Evolutionary conservation across 2,329 filamentous ascomycete species (phyloP), one percentile per base, ranked within the genome.

Genomic region (Emmonsiellopsis sp.): DNA sequence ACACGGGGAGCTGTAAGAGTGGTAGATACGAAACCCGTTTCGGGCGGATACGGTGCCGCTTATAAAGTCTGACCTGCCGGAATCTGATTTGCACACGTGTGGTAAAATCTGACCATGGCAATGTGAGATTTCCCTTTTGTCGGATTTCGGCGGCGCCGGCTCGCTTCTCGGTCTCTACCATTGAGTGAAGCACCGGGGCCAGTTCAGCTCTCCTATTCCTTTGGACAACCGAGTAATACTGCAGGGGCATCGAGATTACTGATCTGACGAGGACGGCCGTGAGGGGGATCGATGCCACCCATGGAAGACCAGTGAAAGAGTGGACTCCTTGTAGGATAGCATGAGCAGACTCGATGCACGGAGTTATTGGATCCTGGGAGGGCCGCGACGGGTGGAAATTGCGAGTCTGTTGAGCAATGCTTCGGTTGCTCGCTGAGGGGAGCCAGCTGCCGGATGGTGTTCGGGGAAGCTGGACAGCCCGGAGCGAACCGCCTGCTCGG

Each of bases 201-300:
- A 61, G 35, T 70, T 69, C 38, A 68, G 62, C 61, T 73, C 74
- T 57, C 72, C 73, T 51, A 59, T 61, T 62, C 67, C 56, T 59
- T 67, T 55, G 65, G 63, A 52, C 64, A 58, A 60, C 75, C 67
- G 54, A 69, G 58, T 72, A 76, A 42, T 76, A 63, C 41, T 76
- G 64, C 9, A 79, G 54, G 2, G 78, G 77, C 8, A 78, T 65
- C 42, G 76, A 71, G 50, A 81, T 63, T 6, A 69, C 53, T 15
- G 65, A 69, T 47, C 80, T 77, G 2, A 81, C 69, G 13, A 76
- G 49, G 41, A 82, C 61, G 3, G 80, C 80, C 3, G 78, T 73
- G 51, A 81, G 65, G 4, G 80, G 80, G 42, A 84, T 74, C 16
- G 77, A 75, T 10, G 71, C 68, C 7, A 67, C 76, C 80, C 80